These are phyloP conservation scores for Hypholoma sublateritium DNA, from an alignment of 768 basidiomycete species.

Conservation along the genomic window DNA sequence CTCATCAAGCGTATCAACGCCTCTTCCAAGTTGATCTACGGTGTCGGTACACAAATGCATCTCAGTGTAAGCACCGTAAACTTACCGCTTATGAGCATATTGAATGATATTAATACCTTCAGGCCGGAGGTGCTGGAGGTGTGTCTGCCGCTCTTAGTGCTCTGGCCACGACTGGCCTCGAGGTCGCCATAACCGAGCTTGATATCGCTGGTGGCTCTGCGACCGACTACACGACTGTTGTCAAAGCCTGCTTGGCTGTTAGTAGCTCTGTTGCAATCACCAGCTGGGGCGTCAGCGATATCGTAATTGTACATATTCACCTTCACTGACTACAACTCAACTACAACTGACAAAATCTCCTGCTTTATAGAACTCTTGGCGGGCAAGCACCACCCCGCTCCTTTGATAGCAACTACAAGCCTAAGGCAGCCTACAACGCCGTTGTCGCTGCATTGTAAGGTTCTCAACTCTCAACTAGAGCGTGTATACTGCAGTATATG, in stretches of 20 bases:
- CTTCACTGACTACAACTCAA: neutral
- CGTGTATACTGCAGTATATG: no score
- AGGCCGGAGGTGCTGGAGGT: slow-evolving; percentile 40
- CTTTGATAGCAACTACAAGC: slow-evolving; percentile 47
- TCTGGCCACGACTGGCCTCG: slow-evolving; percentile 40
- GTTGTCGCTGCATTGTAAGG: slow-evolving; percentile 22
- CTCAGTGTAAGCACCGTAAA: slow-evolving; percentile 24
- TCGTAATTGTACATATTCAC: slow-evolving; percentile 23
- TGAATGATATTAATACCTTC: neutral
- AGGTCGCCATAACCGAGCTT: slow-evolving; percentile 49
- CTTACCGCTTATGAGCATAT: neutral
- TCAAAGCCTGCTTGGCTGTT: slow-evolving; percentile 43
- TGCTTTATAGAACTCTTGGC: slow-evolving; percentile 42
- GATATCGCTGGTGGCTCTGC: slow-evolving; percentile 36
- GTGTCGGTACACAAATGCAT: slow-evolving; percentile 50
- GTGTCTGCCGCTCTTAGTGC: slow-evolving; percentile 43
- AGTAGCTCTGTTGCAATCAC: slow-evolving; percentile 45
- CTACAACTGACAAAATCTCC: neutral
- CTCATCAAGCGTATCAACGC: slow-evolving; percentile 43
- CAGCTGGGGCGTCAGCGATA: slow-evolving; percentile 48
- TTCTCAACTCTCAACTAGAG: no score
- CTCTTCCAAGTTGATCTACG: slow-evolving; percentile 41
- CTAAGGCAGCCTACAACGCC: slow-evolving; percentile 40
- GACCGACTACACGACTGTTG: slow-evolving; percentile 45
- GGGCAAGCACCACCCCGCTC: slow-evolving; percentile 39